Conservation (phyloP, 257 asterid genomes). For the Verbena officinalis region DNA sequence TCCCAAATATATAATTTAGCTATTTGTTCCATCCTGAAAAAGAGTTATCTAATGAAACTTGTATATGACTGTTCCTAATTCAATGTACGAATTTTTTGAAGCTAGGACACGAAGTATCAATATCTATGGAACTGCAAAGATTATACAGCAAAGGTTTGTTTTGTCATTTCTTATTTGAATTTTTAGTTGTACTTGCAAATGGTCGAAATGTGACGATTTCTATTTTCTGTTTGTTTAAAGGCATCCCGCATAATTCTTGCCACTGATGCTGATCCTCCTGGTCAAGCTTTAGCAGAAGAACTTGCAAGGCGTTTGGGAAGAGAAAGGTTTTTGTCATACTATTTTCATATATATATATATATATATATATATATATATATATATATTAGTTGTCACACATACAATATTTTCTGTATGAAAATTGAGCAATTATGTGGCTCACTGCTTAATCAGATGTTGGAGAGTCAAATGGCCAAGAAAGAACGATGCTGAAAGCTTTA, state of each 20-base stretch:
- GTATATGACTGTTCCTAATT: slow-evolving; percentile 44
- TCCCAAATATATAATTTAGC: not conserved
- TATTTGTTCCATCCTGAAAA: slow-evolving; percentile 7
- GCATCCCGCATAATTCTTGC: slow-evolving; percentile 98
- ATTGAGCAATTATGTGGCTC: slow-evolving; percentile 19
- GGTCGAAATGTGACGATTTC: slow-evolving; percentile 30
- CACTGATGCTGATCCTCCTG: slow-evolving; percentile 92
- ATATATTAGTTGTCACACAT: slow-evolving; percentile 1
- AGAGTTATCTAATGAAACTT: slow-evolving; percentile 12
- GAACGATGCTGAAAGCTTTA: slow-evolving; percentile 55
- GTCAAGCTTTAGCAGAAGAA: slow-evolving; percentile 98
- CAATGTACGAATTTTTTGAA: slow-evolving; percentile 48
- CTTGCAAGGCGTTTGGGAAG: slow-evolving; percentile 98
- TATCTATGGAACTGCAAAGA: slow-evolving; percentile 98
- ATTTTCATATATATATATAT: slow-evolving; percentile 15
- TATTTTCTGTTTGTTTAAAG: slow-evolving; percentile 39
- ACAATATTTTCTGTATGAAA: slow-evolving; percentile 11
- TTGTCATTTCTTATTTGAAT: not conserved
- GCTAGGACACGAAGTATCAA: slow-evolving; percentile 89
- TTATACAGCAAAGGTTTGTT: slow-evolving; percentile 68
- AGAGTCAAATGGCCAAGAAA: slow-evolving; percentile 93
- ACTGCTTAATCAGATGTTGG: slow-evolving; percentile 82
- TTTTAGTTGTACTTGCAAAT: slow-evolving; percentile 25
- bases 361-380: no score
- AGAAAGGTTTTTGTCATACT: slow-evolving; percentile 61